Percentiles rank a stretch among this genome's conserved stretches.
phyloP scores from a whole-genome alignment of 495 filamentous ascomycete genomes.

The Penicillium chermesinum region DNA sequence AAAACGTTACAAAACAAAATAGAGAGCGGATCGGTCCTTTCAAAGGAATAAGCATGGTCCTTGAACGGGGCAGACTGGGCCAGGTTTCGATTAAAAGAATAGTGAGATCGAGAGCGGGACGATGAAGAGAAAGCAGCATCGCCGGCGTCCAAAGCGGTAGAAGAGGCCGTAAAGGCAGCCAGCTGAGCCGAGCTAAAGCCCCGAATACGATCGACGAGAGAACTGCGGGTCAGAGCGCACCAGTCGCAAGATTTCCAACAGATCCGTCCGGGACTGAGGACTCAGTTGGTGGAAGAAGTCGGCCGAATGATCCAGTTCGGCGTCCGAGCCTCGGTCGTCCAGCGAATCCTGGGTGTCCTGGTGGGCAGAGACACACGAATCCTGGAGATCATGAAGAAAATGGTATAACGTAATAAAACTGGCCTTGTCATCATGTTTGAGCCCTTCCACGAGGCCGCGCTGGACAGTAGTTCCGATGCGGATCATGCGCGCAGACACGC shows the following conservation, averaged over 20 bases:
- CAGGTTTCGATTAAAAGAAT: constrained; percentile 52
- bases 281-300: constrained; percentile 82
- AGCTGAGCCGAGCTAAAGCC: constrained; percentile 70
- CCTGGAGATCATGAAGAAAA: constrained; percentile 80
- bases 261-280: constrained; percentile 62
- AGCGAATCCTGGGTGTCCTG: constrained; percentile 39
- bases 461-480: constrained; percentile 73
- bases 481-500: constrained; percentile 72
- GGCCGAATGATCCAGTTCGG: constrained; percentile 41
- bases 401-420: constrained; percentile 83
- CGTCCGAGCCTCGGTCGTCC: constrained; percentile 32
- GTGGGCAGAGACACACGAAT: constrained; percentile 65
- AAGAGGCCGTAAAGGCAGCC: constrained; percentile 64
- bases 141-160: constrained; percentile 69
- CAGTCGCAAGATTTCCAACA: constrained; percentile 73
- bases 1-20: constrained; percentile 83
- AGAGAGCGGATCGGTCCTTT: constrained; percentile 82
- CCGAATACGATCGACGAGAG: constrained; percentile 70
- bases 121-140: constrained; percentile 77
- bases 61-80: constrained; percentile 49
- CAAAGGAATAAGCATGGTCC: constrained; percentile 58
- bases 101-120: constrained; percentile 53
- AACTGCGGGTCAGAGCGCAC: constrained; percentile 84
- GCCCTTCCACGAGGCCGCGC: constrained; percentile 78
- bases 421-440: constrained; percentile 84